Evolutionary conservation across 2,329 filamentous ascomycete genomes (phyloP).

Genomic region (Trichoderma sp.): DNA sequence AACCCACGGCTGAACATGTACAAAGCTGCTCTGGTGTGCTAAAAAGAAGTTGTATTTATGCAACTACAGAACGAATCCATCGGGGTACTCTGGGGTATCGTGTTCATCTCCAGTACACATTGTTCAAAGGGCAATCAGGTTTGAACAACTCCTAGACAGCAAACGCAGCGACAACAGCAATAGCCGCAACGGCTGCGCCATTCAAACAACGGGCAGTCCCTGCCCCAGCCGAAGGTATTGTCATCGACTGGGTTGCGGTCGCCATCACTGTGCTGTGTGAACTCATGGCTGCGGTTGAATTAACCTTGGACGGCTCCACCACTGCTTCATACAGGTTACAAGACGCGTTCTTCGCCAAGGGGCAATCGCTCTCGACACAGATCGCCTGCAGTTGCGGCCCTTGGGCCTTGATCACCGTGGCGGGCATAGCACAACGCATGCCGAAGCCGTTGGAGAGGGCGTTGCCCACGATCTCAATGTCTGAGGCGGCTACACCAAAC

Average conservation of each 20-base stretch:
- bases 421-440: slow-evolving; percentile 50
- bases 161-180: slow-evolving; percentile 33
- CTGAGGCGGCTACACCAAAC: slow-evolving; percentile 58
- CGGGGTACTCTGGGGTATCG: background rate
- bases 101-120: background rate
- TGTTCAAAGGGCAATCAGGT: background rate
- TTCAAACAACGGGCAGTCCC: slow-evolving; percentile 30
- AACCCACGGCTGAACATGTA: background rate
- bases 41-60: background rate
- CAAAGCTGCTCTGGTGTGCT: background rate
- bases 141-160: slow-evolving; percentile 27
- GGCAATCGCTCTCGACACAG: slow-evolving; percentile 53
- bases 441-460: slow-evolving; percentile 54
- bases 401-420: slow-evolving; percentile 47
- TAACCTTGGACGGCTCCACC: slow-evolving; percentile 19
- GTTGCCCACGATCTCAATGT: slow-evolving; percentile 50
- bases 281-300: slow-evolving; percentile 3
- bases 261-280: background rate
- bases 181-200: slow-evolving; percentile 29
- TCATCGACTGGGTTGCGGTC: slow-evolving; percentile 8
- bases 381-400: slow-evolving; percentile 55
- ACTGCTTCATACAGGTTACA: slow-evolving; percentile 48
- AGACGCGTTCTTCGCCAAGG: slow-evolving; percentile 45
- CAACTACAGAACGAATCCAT: too few relatives aligned
- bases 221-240: slow-evolving; percentile 27